Evolutionary conservation across 2,329 filamentous ascomycete species (phyloP).

Genomic region (Diaporthe citrichinensis): DNA sequence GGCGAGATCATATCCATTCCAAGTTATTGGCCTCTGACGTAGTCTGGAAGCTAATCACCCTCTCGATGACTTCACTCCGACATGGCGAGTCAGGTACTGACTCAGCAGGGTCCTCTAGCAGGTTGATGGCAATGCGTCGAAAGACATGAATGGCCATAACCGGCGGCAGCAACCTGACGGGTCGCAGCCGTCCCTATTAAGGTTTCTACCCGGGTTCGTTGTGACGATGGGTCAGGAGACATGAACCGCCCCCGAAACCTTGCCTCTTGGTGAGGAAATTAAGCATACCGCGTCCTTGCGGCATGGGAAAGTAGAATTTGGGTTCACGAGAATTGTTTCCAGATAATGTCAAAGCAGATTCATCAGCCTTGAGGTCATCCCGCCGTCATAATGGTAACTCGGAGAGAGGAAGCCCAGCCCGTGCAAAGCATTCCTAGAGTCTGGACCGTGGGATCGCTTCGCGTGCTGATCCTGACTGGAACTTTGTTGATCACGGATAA

Average conservation of each 20-base stretch:
- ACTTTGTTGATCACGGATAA: neutral
- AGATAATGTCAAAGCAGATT: constrained; percentile 3
- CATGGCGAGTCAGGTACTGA: constrained; percentile 23
- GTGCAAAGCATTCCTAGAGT: neutral
- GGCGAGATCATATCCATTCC: constrained; percentile 19
- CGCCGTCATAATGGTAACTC: neutral
- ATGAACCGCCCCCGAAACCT: constrained; percentile 6
- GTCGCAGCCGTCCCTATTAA: neutral
- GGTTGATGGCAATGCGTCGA: neutral
- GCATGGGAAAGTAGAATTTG: constrained; percentile 18
- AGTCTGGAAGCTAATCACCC: constrained; percentile 1
- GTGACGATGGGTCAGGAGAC: neutral
- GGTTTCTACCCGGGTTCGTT: constrained; percentile 12
- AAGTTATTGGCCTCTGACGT: constrained; percentile 18
- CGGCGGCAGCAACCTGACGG: neutral
- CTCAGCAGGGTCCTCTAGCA: neutral
- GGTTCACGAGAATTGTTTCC: constrained; percentile 1
- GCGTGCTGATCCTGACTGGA: neutral
- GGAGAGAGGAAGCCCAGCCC: neutral
- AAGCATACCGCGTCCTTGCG: neutral
- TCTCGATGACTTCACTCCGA: constrained; percentile 10
- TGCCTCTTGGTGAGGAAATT: neutral
- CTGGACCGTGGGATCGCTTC: neutral
- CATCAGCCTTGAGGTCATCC: neutral
- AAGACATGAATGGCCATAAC: neutral